These are phyloP conservation scores for Suhomyces yuchorum DNA, from an alignment of 1,139 yeast species.

Conservation along the genomic window DNA sequence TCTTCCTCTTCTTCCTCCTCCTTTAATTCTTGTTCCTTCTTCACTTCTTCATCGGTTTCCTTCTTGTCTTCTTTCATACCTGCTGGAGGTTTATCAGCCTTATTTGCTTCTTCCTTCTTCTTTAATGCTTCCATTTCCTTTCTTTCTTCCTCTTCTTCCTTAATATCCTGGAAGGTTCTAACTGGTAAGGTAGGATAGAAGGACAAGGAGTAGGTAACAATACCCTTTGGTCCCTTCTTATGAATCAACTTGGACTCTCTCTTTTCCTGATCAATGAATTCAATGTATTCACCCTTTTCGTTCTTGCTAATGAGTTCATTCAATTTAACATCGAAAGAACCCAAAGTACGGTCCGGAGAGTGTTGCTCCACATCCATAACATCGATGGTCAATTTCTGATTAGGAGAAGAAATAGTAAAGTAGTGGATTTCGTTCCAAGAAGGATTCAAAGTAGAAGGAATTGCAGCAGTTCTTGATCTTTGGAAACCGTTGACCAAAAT, in stretches of 20 bases:
- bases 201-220: conserved; percentile 67
- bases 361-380: conserved; percentile 86
- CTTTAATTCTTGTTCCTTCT: conserved; percentile 28
- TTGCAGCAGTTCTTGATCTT: conserved; percentile 75
- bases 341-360: conserved; percentile 82
- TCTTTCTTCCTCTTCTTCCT: conserved; percentile 51
- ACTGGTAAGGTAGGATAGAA: conserved; percentile 84
- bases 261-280: conserved; percentile 56
- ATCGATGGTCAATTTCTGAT: conserved; percentile 80
- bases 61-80: conserved; percentile 26
- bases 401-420: conserved; percentile 76
- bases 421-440: conserved; percentile 84
- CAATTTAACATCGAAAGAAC: conserved; percentile 72
- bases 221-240: conserved; percentile 81
- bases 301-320: conserved; percentile 68
- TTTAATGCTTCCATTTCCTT: conserved; percentile 29
- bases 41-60: conserved; percentile 24
- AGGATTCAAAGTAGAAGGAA: conserved; percentile 72
- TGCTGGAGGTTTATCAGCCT: conserved; percentile 13
- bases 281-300: conserved; percentile 66
- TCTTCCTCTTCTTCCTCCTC: conserved; percentile 38
- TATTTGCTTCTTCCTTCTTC: conserved; percentile 24
- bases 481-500: conserved; percentile 75
- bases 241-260: conserved; percentile 65
- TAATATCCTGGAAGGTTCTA: conserved; percentile 70